phyloP scores from a whole-genome alignment of 1,139 yeast genomes.

The Arxiozyma slooffiae region DNA sequence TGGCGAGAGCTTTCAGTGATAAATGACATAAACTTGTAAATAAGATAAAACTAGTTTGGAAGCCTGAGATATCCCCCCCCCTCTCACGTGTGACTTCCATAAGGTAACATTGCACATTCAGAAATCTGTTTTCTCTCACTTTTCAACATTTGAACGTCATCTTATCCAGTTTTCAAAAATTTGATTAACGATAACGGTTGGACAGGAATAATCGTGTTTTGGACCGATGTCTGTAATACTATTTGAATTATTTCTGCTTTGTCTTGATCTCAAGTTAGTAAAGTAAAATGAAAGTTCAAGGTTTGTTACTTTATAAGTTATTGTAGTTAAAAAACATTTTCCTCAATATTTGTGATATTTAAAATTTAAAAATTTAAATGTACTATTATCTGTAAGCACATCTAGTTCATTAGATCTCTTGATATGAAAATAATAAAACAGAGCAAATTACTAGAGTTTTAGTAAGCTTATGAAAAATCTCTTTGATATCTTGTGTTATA shows the following conservation, averaged over 20 bases:
- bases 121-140: slow-evolving; percentile 67
- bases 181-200: slow-evolving; percentile 73
- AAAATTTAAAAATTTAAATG: slow-evolving; percentile 49
- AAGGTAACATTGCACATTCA: slow-evolving; percentile 66
- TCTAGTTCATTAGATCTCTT: slow-evolving; percentile 75
- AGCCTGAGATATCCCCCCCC: slow-evolving; percentile 76
- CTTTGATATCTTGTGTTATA: slow-evolving; percentile 8
- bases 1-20: slow-evolving; percentile 24
- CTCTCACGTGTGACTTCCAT: slow-evolving; percentile 89
- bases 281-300: slow-evolving; percentile 70
- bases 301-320: slow-evolving; percentile 63
- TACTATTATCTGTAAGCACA: slow-evolving; percentile 33
- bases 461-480: slow-evolving; percentile 43
- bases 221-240: slow-evolving; percentile 12
- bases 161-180: slow-evolving; percentile 82
- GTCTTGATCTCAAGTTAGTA: slow-evolving; percentile 47
- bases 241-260: slow-evolving; percentile 22
- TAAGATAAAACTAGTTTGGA: slow-evolving; percentile 63
- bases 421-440: slow-evolving; percentile 63
- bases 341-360: slow-evolving; percentile 33
- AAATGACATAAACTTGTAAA: slow-evolving; percentile 58
- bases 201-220: slow-evolving; percentile 57
- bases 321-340: slow-evolving; percentile 68
- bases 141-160: slow-evolving; percentile 91
- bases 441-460: slow-evolving; percentile 83